These are phyloP conservation scores for Saprolegnia diclina DNA, from an alignment of 352 stramenopile genomes.

Conservation along the genomic window DNA sequence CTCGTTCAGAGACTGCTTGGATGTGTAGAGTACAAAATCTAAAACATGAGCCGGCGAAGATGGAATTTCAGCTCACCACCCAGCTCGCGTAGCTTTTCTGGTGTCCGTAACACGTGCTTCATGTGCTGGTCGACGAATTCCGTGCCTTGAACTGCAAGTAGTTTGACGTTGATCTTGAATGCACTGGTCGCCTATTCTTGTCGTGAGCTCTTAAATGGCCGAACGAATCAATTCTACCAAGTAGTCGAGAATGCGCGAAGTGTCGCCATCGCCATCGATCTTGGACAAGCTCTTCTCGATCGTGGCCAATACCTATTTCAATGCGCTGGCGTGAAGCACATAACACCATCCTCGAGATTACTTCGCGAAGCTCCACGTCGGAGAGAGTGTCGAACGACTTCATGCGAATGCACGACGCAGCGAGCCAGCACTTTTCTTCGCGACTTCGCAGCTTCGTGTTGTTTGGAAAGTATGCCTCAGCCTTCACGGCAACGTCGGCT, in stretches of 20 bases:
- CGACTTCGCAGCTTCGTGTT: conserved; percentile 17
- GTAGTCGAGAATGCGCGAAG: conserved; percentile 8
- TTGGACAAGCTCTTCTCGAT: conserved; percentile 2
- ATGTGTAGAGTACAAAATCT: background rate
- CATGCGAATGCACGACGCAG: conserved; percentile 15
- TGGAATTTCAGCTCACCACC: background rate
- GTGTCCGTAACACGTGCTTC: background rate
- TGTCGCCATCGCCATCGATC: background rate
- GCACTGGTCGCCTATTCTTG: background rate
- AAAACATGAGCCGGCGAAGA: background rate
- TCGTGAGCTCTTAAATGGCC: background rate
- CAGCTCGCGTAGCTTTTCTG: conserved; percentile 10
- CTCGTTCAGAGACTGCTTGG: background rate
- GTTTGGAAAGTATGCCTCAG: conserved; percentile 17
- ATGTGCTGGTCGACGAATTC: conserved; percentile 11
- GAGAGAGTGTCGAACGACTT: conserved; percentile 10
- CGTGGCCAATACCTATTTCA: background rate
- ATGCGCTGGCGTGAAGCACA: background rate
- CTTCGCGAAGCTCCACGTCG: conserved; percentile 9
- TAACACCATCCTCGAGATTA: background rate
- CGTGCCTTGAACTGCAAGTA: background rate
- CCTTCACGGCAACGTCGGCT: background rate
- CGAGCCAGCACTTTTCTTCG: conserved; percentile 23
- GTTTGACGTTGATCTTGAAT: conserved; percentile 22
- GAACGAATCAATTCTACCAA: conserved; percentile 15